Base-by-base conservation (phyloP, 768 basidiomycete species). In the Boletus subcaerulescens region DNA sequence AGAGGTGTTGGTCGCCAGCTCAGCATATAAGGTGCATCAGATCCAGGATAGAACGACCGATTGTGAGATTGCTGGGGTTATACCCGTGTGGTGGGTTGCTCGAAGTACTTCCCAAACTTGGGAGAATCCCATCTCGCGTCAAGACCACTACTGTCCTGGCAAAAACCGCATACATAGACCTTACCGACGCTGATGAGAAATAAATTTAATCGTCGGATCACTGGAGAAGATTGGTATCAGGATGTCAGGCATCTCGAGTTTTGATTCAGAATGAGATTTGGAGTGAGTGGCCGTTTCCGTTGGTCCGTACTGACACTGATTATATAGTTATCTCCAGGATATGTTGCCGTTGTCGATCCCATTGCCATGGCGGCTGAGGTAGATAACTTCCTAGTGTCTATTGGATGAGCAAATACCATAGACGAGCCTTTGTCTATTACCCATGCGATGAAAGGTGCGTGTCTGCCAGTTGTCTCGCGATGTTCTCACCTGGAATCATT, bases 241-340 rank as follows among this genome's bases (percentile, higher is more conserved):
- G 95, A 98, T 59, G 96, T 97, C 11, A 81, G 95, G 31, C 90
- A 93, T 68, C 71, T 98, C 7, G 91, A 93, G 66, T 79, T 98
- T 45, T 75, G 1, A 82, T 14, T 82, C 91, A n/a, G 79, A 85
- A 20, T 74, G 84, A 29, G 77, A 83, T 26, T 71, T 91, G 7
- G 64, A 71, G 91, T 91, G 60, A 50, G 80, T 5, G 70, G 7
- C n/a, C 14, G 3, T 38, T 69, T 49, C 17, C 44, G 17, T 29
- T 10, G 10, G 24, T 42, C 5, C 39, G 39, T 33, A 22, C 48
- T 49, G 20, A 56, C 47, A 7, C 43, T 17, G 38, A 45, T 43
- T 12, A 9, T 14, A 20, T 61, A 94, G 93, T 31, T 91, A 90
- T 63, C 65, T 73, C 1, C 88, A 22, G 2, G 93, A 31, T 92